Evolutionary conservation across 352 stramenopile genomes (phyloP), one percentile per base, ranked within the genome.

Genomic region (Globisporangium nodosum): DNA sequence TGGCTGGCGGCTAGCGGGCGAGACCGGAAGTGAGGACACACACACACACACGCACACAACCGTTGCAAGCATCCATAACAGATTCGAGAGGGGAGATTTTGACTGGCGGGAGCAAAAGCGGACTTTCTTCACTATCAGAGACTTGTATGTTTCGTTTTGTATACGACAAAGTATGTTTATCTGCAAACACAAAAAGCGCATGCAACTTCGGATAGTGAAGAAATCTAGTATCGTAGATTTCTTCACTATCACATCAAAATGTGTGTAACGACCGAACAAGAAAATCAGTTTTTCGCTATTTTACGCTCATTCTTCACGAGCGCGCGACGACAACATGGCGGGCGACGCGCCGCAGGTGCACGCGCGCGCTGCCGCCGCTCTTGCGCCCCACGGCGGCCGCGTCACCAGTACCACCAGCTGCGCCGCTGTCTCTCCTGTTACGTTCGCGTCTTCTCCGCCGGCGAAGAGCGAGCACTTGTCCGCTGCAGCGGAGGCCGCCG

Each of bases 401-500:
- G 45, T 49, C 45, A 12, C 21, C 7, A 30, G 5, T n/a, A 21
- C n/a, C 20, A 31, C 8, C n/a, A 13, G 12, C 12, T 31, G n/a
- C 45, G n/a, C 0, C n/a, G n/a, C 24, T 4, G n/a, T 31, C 11
- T 18, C 37, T 6, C 33, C 33, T 6, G 6, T 37, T 6, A 27
- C 24, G 2, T 6, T 37, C 12, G 12, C 49, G 30, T 30, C 18
- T 16, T 39, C 49, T 5, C 30, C 18, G 49, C 30, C 21, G 15
- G 49, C 37, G 11, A 56, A 47, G 46, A 60, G 52, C 45, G 52
- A 54, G 35, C 78, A 78, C 39, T 64, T 91, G 30, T 86, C 78
- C 21, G 69, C 70, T 1, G 54, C 73, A 5, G 68, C 55, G 8
- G 81, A 91, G 55, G 66, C 79, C 33, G 71, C 68, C 47, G 78